Evolutionary conservation across 2,329 filamentous ascomycete species (phyloP).

Genomic region (Ascocoryne sarcoides): DNA sequence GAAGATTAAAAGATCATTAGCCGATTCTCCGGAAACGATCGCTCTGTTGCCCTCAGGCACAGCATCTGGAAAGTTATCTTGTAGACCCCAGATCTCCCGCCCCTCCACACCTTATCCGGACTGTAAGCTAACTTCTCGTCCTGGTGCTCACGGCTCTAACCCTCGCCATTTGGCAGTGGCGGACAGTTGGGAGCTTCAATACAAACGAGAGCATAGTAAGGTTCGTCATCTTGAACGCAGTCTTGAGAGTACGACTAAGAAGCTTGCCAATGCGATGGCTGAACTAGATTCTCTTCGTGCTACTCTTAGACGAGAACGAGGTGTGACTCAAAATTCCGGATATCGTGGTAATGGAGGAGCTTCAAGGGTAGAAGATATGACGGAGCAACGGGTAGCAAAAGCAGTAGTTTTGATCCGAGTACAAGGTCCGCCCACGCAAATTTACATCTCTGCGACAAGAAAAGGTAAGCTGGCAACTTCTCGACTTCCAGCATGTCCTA

Average conservation of each 20-base stretch:
- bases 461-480: too few species aligned
- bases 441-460: too few species aligned
- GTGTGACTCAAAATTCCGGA: too few species aligned
- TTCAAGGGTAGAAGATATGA: too few species aligned
- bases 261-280: not conserved
- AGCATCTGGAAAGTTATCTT: not conserved
- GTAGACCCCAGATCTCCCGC: not conserved
- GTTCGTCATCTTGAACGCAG: not conserved
- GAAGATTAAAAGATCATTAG: not conserved
- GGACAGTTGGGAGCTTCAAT: not conserved
- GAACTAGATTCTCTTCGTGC: not conserved
- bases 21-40: not conserved
- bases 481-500: too few species aligned
- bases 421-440: too few species aligned
- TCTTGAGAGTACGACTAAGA: not conserved
- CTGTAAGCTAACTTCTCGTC: not conserved
- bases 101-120: not conserved
- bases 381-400: too few species aligned
- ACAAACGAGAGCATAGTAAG: not conserved
- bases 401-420: too few species aligned
- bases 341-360: too few species aligned
- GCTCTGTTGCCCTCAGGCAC: not conserved
- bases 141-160: not conserved
- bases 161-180: not conserved
- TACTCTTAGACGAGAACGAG: too few species aligned